These are phyloP conservation scores for Trichoderma aggressivum DNA, from an alignment of 2,329 filamentous ascomycete species.

Conservation along the genomic window DNA sequence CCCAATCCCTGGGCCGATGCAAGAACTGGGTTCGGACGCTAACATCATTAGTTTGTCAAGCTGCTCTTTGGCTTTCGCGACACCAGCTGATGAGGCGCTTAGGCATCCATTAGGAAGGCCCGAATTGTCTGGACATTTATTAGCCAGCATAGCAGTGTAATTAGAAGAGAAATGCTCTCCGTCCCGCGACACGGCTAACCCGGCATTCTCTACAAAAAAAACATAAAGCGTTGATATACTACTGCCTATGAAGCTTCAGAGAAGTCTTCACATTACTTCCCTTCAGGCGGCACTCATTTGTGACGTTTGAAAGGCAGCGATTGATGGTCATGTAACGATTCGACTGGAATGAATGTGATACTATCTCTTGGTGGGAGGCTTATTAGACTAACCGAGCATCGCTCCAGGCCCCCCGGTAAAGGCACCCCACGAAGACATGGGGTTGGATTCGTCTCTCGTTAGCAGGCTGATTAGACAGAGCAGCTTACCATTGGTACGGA, in stretches of 20 bases:
- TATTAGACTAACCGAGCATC: not conserved
- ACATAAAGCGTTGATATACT: not conserved
- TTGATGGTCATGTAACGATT: slow-evolving; percentile 8
- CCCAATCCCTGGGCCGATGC: not conserved
- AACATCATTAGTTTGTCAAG: not conserved
- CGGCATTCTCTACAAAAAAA: not conserved
- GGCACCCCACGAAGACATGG: not conserved
- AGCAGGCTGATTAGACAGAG: not conserved
- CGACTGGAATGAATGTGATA: not conserved
- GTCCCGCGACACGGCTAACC: not conserved
- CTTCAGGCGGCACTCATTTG: not conserved
- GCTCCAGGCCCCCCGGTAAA: not conserved
- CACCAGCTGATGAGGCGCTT: not conserved
- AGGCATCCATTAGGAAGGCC: not conserved
- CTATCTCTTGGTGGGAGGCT: not conserved
- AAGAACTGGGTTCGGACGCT: not conserved
- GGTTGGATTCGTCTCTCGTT: not conserved
- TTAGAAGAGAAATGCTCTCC: not conserved
- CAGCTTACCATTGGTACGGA: not conserved
- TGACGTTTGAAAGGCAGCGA: not conserved
- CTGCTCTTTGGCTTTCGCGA: not conserved
- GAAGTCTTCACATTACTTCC: not conserved
- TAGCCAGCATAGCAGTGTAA: slow-evolving; percentile 1
- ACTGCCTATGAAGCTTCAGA: not conserved
- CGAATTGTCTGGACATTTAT: not conserved